Evolutionary conservation across 768 basidiomycete genomes (phyloP).

Genomic region (Lactifluus volemus): DNA sequence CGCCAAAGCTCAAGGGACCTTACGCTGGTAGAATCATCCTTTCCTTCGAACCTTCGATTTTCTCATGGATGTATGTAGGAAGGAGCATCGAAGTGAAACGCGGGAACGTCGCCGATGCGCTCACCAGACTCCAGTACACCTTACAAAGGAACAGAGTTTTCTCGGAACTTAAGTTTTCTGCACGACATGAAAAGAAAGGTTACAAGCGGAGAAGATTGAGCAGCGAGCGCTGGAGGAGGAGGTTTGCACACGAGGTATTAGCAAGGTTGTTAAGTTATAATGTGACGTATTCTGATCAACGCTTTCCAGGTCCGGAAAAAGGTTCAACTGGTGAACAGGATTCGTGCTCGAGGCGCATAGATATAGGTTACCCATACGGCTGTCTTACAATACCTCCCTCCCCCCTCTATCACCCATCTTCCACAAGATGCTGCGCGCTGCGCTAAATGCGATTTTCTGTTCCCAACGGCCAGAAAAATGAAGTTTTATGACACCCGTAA

Average conservation of each 20-base stretch:
- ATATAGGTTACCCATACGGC: constrained; percentile 13
- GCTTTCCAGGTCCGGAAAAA: constrained; percentile 68
- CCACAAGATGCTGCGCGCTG: constrained; percentile 5
- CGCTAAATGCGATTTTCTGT: background rate
- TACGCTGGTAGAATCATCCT: constrained; percentile 7
- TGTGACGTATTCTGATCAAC: constrained; percentile 18
- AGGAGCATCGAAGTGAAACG: constrained; percentile 44
- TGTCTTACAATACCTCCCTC: constrained; percentile 2
- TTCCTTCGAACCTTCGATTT: background rate
- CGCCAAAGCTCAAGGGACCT: constrained; percentile 6
- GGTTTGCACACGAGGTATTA: constrained; percentile 70
- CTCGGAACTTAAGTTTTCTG: constrained; percentile 37
- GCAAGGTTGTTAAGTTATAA: constrained; percentile 3
- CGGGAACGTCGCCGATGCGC: constrained; percentile 40
- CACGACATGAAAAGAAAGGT: constrained; percentile 78
- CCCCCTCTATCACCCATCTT: constrained; percentile 2
- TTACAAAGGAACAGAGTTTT: constrained; percentile 49
- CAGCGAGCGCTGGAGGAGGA: constrained; percentile 71
- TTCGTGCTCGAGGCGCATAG: constrained; percentile 66
- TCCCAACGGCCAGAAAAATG: background rate
- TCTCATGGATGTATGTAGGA: constrained; percentile 33
- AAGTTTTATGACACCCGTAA: constrained; percentile 2
- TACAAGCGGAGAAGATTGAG: constrained; percentile 63
- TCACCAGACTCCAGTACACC: constrained; percentile 40
- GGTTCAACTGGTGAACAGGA: constrained; percentile 70